A percentile compares a stretch with the other conserved stretches of the same genome.
Conservation (phyloP, 495 filamentous ascomycete genomes). For the Xylaria venustula region DNA sequence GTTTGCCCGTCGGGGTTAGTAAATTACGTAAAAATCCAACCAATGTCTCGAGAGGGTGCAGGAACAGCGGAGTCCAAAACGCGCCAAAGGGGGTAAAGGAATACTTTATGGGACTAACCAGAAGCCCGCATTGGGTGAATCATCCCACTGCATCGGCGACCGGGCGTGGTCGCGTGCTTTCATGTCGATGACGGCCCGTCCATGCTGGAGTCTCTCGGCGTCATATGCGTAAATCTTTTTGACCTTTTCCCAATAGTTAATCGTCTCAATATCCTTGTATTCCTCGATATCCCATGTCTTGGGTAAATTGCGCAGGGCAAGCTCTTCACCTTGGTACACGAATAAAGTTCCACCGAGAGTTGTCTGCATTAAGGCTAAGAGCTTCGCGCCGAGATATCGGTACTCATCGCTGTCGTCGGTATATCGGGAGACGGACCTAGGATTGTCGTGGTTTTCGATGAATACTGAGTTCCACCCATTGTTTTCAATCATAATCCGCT, state of each 20-base stretch:
- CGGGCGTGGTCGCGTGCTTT: constrained; percentile 62
- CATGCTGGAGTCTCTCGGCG: constrained; percentile 12
- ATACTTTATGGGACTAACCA: too few relatives aligned
- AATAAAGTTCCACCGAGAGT: constrained; percentile 61
- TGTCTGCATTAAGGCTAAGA: constrained; percentile 57
- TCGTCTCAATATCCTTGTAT: constrained; percentile 64
- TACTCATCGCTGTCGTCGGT: constrained; percentile 40
- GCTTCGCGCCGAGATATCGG: constrained; percentile 50
- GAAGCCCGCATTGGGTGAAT: constrained; percentile 52
- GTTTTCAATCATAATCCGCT: constrained; percentile 56
- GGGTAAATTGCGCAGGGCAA: constrained; percentile 63
- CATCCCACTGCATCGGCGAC: constrained; percentile 63
- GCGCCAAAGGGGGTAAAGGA: too few relatives aligned
- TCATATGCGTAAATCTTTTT: constrained; percentile 21
- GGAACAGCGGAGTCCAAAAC: too few relatives aligned
- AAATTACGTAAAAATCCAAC: too few relatives aligned
- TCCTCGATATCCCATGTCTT: constrained; percentile 55
- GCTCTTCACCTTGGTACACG: constrained; percentile 69
- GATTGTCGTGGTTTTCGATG: constrained; percentile 64
- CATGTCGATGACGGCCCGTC: constrained; percentile 17
- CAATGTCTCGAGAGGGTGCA: too few relatives aligned
- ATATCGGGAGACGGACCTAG: constrained; percentile 58
- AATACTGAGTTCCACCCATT: constrained; percentile 65
- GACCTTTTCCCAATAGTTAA: constrained; percentile 57
- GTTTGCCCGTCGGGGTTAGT: too few relatives aligned